These are phyloP conservation scores for Penicillium arizonense DNA, from an alignment of 495 filamentous ascomycete species.

Conservation along the genomic window DNA sequence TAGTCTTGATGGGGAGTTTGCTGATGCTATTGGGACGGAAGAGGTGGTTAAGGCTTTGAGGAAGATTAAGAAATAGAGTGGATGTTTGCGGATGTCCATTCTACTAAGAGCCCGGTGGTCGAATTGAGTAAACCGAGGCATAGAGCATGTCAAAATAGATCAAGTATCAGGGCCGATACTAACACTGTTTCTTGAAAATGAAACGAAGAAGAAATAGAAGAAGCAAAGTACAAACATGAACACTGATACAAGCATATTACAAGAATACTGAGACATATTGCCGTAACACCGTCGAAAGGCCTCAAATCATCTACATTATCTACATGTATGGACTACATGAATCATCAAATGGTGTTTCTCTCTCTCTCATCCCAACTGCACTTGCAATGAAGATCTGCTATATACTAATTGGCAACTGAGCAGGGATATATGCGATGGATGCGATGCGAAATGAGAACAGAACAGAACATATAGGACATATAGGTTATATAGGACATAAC, in stretches of 20 bases:
- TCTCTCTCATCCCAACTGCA: not conserved
- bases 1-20: constrained; percentile 50
- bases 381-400: not conserved
- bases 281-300: too few species aligned
- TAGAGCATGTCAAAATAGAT: too few species aligned
- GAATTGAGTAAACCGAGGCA: too few species aligned
- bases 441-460: not conserved
- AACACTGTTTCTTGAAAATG: too few species aligned
- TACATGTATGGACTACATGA: not conserved
- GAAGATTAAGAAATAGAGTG: constrained; percentile 1
- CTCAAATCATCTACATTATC: not conserved
- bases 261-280: too few species aligned
- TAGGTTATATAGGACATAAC: not conserved
- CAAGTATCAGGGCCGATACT: too few species aligned
- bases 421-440: not conserved
- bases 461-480: not conserved
- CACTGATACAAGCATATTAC: too few species aligned
- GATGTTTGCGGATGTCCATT: not conserved
- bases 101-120: too few species aligned
- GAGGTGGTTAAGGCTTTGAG: constrained; percentile 33
- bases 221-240: too few species aligned
- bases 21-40: constrained; percentile 36
- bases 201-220: not conserved
- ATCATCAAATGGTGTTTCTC: not conserved
- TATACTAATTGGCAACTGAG: too few species aligned